phyloP scores from a whole-genome alignment of 164 flowering plant genomes.

The Hamamelis virginiana region DNA sequence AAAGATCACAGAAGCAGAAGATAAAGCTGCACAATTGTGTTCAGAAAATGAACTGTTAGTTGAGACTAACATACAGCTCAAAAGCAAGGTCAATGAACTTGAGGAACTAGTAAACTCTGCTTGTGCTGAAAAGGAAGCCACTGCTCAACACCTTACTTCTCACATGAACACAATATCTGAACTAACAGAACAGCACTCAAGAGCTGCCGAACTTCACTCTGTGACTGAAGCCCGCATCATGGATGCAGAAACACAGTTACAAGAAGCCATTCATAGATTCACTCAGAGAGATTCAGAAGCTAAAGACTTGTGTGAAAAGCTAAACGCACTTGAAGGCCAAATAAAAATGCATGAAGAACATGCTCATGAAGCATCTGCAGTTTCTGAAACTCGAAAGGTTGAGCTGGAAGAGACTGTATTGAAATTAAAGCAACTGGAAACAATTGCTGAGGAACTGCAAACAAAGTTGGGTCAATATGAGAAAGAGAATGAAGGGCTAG shows the following conservation, averaged over 20 bases:
- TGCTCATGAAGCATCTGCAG: constrained; percentile 39
- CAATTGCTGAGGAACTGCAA: constrained; percentile 49
- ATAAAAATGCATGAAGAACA: constrained; percentile 42
- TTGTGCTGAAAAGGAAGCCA: constrained; percentile 55
- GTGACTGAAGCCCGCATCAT: constrained; percentile 36
- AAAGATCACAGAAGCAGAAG: constrained; percentile 53
- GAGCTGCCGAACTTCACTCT: constrained; percentile 47
- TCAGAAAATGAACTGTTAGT: constrained; percentile 69
- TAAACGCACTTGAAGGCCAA: constrained; percentile 43
- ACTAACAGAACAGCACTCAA: constrained; percentile 60
- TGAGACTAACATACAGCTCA: constrained; percentile 67
- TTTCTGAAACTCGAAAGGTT: constrained; percentile 39
- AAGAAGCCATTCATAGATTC: constrained; percentile 44
- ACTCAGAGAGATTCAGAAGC: constrained; percentile 48
- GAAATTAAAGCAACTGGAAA: constrained; percentile 53
- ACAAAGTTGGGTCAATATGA: constrained; percentile 37
- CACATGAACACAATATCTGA: constrained; percentile 53
- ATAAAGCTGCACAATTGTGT: constrained; percentile 44
- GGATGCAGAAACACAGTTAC: constrained; percentile 47
- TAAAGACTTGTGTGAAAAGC: constrained; percentile 55
- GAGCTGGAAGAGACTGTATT: constrained; percentile 63
- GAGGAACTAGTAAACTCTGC: constrained; percentile 50
- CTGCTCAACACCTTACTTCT: constrained; percentile 49
- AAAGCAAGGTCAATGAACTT: constrained; percentile 60
- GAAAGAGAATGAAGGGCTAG: constrained; percentile 54